These are phyloP conservation scores for Fusarium gaditjirri DNA, from an alignment of 2,329 filamentous ascomycete genomes.

Conservation along the genomic window DNA sequence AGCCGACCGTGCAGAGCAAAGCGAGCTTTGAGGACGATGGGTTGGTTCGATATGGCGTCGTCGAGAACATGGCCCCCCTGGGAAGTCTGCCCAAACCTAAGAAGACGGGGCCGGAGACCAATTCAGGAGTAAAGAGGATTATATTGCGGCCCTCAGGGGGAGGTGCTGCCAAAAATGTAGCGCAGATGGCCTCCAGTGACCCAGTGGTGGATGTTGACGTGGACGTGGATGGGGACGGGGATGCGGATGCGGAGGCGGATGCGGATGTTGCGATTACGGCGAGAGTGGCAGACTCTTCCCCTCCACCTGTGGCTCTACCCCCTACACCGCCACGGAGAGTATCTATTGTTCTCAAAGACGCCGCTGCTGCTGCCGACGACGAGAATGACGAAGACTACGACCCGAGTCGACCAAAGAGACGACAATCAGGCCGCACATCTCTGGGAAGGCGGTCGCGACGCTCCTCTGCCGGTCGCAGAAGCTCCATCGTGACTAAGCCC, in stretches of 20 bases:
- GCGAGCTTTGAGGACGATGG: conserved; percentile 83
- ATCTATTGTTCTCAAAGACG: conserved; percentile 42
- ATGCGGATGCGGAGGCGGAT: conserved; percentile 21
- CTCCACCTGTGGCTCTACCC: conserved; percentile 36
- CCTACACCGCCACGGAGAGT: conserved; percentile 44
- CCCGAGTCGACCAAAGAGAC: conserved; percentile 51
- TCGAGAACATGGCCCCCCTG: conserved; percentile 85
- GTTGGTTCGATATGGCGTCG: conserved; percentile 77
- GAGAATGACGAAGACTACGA: conserved; percentile 59
- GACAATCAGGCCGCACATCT: conserved; percentile 49
- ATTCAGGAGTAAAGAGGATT: conserved; percentile 54
- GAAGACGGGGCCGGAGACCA: conserved; percentile 47
- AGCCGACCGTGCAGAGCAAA: conserved; percentile 67
- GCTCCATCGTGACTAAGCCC: conserved; percentile 40
- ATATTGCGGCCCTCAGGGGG: conserved; percentile 56
- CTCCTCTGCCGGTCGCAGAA: conserved; percentile 37
- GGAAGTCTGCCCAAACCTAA: conserved; percentile 75
- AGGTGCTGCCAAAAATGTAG: conserved; percentile 42
- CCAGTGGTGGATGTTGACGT: conserved; percentile 39
- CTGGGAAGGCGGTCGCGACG: conserved; percentile 45
- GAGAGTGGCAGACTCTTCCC: conserved; percentile 36
- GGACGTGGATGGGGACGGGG: conserved; percentile 10
- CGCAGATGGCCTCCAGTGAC: conserved; percentile 35
- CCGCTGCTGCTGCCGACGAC: conserved; percentile 46
- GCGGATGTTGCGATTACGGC: conserved; percentile 35